phyloP scores from a whole-genome alignment of 2,329 filamentous ascomycete species.

The Lasiodiplodia gonubiensis region DNA sequence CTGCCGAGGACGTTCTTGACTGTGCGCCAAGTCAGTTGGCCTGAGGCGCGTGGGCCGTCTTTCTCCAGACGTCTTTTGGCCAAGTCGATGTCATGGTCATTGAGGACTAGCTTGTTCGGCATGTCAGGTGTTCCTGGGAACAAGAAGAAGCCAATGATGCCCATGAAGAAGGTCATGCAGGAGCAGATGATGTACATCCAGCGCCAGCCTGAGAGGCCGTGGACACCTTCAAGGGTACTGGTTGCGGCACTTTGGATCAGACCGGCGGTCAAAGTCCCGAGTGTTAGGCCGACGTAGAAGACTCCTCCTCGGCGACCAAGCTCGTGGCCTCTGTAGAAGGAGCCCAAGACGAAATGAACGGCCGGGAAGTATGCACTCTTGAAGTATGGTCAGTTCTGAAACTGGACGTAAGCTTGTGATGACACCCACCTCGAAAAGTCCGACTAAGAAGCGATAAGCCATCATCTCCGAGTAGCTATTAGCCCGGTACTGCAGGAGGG shows the following conservation, averaged over 20 bases:
- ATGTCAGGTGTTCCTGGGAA: constrained; percentile 59
- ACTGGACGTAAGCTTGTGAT: not conserved
- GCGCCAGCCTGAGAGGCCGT: constrained; percentile 46
- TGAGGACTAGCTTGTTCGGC: constrained; percentile 57
- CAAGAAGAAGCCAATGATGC: constrained; percentile 57
- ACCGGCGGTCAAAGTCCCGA: constrained; percentile 60
- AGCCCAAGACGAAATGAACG: constrained; percentile 41
- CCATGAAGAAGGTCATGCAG: constrained; percentile 60
- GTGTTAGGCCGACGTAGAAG: constrained; percentile 58
- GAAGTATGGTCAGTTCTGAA: not conserved
- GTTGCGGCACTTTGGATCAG: constrained; percentile 49
- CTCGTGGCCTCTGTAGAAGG: constrained; percentile 55
- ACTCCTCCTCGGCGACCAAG: constrained; percentile 56
- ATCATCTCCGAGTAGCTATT: constrained; percentile 57
- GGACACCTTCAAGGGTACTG: constrained; percentile 62
- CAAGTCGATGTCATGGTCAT: constrained; percentile 54
- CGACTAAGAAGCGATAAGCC: constrained; percentile 61
- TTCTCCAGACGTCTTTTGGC: constrained; percentile 54
- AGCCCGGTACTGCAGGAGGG: constrained; percentile 60
- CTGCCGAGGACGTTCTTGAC: constrained; percentile 47
- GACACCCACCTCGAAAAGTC: constrained; percentile 53
- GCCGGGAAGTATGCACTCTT: constrained; percentile 26
- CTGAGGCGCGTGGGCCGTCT: constrained; percentile 47
- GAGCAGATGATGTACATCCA: constrained; percentile 47
- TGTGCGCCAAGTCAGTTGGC: constrained; percentile 39